phyloP scores from a whole-genome alignment of 345 rosid species.

The Orychophragmus violaceus region DNA sequence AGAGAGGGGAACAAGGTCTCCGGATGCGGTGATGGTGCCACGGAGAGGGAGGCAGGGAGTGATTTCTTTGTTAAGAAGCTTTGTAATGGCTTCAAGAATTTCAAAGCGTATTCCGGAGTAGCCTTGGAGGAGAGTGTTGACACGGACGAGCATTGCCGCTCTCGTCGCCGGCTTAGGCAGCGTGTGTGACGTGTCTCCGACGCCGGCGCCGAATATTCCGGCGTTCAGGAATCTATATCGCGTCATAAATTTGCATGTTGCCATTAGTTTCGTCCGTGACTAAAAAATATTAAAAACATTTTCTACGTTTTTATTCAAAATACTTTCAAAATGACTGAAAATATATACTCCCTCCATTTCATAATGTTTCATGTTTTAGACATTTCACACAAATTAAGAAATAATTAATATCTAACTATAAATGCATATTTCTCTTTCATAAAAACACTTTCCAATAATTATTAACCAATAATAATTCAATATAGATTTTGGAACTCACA shows the following conservation, averaged over 20 bases:
- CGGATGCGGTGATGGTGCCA: constrained; percentile 66
- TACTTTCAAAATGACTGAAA: not conserved
- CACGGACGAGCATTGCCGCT: constrained; percentile 71
- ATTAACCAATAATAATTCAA: too few species aligned
- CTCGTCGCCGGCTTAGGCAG: constrained; percentile 52
- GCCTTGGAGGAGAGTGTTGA: constrained; percentile 72
- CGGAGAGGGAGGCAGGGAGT: constrained; percentile 74
- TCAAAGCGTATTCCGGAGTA: constrained; percentile 72
- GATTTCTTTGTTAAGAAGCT: constrained; percentile 54
- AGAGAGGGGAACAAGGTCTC: constrained; percentile 64
- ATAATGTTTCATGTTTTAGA: too few species aligned
- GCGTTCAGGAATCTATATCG: constrained; percentile 61
- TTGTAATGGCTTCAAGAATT: constrained; percentile 61
- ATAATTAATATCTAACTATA: too few species aligned
- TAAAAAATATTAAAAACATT: not conserved
- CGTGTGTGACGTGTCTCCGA: constrained; percentile 42
- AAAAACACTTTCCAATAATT: too few species aligned
- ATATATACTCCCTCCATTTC: too few species aligned
- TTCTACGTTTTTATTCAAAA: not conserved
- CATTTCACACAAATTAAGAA: too few species aligned
- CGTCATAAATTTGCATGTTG: not conserved
- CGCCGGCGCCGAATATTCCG: constrained; percentile 54
- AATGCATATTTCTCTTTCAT: too few species aligned
- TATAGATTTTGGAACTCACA: too few species aligned
- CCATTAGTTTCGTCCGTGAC: not conserved